These are phyloP conservation scores for Isabelozyma heimii DNA, from an alignment of 805 yeast genomes.

Conservation along the genomic window DNA sequence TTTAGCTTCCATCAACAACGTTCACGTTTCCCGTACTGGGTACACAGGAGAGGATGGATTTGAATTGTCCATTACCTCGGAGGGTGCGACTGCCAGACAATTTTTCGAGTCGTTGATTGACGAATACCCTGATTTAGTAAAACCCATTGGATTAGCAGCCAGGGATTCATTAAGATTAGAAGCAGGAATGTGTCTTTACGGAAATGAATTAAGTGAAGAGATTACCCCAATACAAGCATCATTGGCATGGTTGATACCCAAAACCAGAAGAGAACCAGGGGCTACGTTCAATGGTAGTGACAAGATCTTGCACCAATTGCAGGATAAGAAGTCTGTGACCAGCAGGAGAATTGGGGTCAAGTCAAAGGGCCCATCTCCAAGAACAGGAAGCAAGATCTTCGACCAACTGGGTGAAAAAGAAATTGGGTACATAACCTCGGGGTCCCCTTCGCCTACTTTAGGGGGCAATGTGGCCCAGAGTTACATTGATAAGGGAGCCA, in stretches of 20 bases:
- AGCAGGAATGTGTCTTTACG: conserved; percentile 98
- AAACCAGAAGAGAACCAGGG: conserved; percentile 57
- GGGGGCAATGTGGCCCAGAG: conserved; percentile 89
- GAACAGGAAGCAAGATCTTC: conserved; percentile 70
- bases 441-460: conserved; percentile 58
- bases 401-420: conserved; percentile 48
- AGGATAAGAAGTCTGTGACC: conserved; percentile 57
- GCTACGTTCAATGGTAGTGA: conserved; percentile 73
- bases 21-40: conserved; percentile 91
- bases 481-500: conserved; percentile 70
- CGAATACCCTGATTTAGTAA: conserved; percentile 52
- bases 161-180: conserved; percentile 93
- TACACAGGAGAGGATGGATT: conserved; percentile 99
- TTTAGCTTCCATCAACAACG: conserved; percentile 39
- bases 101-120: conserved; percentile 61
- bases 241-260: conserved; percentile 85
- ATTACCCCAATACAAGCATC: conserved; percentile 88
- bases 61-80: conserved; percentile 75
- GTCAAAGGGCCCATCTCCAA: conserved; percentile 88
- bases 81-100: conserved; percentile 45
- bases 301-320: conserved; percentile 66
- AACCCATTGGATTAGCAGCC: conserved; percentile 96
- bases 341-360: conserved; percentile 68
- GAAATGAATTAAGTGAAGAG: conserved; percentile 79
- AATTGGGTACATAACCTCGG: conserved; percentile 59